Conservation (phyloP, 148 eudicot genomes). For the Cornus kousa region DNA sequence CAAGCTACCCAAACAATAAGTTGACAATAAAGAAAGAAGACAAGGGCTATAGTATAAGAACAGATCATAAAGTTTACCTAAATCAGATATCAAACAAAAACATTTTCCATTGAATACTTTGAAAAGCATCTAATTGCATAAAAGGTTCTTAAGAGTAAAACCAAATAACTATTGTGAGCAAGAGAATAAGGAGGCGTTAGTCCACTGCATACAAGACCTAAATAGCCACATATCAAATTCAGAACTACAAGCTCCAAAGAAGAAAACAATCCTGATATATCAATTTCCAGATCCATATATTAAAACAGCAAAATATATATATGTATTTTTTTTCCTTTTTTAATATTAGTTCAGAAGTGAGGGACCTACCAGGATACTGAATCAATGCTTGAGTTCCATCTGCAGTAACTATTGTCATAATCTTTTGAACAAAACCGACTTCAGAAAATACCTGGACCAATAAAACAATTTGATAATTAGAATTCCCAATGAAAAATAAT, state of each 20-base stretch:
- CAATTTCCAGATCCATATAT: not conserved
- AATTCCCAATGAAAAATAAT: not conserved
- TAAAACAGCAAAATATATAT: too few species aligned
- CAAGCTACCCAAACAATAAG: too few species aligned
- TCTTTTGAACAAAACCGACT: slow-evolving; percentile 78
- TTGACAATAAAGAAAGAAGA: too few species aligned
- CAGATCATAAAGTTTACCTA: not conserved
- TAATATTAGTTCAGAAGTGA: not conserved
- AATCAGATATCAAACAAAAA: too few species aligned
- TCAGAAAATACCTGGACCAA: slow-evolving; percentile 63
- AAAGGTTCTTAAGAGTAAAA: not conserved
- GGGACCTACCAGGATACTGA: slow-evolving; percentile 71
- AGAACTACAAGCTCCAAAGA: not conserved
- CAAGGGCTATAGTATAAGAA: too few species aligned
- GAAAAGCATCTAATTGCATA: too few species aligned
- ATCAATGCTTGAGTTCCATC: slow-evolving; percentile 68
- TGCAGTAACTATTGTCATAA: slow-evolving; percentile 67
- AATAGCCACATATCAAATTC: not conserved
- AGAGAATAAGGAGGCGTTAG: not conserved
- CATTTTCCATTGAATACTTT: not conserved
- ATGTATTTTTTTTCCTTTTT: too few species aligned
- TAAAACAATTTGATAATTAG: not conserved
- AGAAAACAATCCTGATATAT: not conserved
- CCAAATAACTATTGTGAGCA: not conserved
- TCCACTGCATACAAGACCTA: not conserved